These are phyloP conservation scores for Amoebophrya sp. DNA, from an alignment of 169 alveolate species.

Conservation along the genomic window DNA sequence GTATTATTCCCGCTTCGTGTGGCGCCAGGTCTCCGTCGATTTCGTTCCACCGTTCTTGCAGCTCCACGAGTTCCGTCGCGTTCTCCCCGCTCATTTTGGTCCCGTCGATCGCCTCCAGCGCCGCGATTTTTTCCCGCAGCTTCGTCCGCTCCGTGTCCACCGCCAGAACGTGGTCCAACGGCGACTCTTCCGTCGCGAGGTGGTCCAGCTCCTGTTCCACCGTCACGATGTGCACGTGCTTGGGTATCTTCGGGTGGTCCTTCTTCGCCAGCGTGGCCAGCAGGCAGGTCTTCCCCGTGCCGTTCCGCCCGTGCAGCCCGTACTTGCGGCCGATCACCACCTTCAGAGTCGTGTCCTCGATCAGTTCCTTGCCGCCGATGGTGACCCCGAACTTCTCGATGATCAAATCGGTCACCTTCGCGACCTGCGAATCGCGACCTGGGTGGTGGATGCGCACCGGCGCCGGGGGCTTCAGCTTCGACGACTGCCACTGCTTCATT, in stretches of 20 bases:
- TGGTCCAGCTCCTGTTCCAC: constrained; percentile 73
- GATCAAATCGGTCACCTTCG: constrained; percentile 44
- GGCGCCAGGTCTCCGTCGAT: not conserved
- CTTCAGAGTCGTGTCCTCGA: constrained; percentile 69
- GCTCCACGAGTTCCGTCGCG: not conserved
- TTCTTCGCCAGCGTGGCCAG: constrained; percentile 77
- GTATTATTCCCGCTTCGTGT: not conserved
- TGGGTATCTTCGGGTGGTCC: constrained; percentile 77
- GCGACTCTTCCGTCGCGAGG: constrained; percentile 51
- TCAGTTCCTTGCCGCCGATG: constrained; percentile 77
- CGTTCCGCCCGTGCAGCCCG: constrained; percentile 84
- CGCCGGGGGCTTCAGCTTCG: constrained; percentile 43
- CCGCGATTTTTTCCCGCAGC: constrained; percentile 52
- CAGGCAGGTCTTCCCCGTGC: constrained; percentile 85
- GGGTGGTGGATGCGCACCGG: constrained; percentile 42
- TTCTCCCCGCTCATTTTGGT: not conserved
- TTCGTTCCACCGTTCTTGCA: not conserved
- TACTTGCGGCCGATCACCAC: constrained; percentile 73
- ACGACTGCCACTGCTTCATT: constrained; percentile 44
- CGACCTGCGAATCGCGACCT: constrained; percentile 22
- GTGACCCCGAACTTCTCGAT: constrained; percentile 60
- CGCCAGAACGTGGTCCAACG: constrained; percentile 66
- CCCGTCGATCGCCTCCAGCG: constrained; percentile 42
- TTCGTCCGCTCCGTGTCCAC: constrained; percentile 78
- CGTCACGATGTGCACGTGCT: constrained; percentile 68